Conservation (phyloP, 2,329 filamentous ascomycete genomes). For the Huntiella savannae region DNA sequence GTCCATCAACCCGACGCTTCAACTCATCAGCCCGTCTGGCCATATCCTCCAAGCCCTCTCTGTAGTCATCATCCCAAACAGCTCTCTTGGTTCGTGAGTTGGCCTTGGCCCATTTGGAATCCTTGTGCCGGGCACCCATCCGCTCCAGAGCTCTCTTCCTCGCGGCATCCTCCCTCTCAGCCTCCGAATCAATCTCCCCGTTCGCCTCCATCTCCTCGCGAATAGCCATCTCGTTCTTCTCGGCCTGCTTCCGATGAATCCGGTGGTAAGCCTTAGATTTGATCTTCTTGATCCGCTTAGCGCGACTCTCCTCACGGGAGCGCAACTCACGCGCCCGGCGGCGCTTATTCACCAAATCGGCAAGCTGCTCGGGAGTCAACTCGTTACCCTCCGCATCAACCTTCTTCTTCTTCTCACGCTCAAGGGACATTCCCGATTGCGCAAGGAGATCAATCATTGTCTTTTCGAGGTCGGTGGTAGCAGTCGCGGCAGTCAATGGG, state of each 20-base stretch:
- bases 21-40: slow-evolving; percentile 68
- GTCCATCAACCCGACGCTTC: slow-evolving; percentile 56
- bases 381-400: slow-evolving; percentile 29
- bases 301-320: slow-evolving; percentile 72
- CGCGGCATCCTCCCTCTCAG: slow-evolving; percentile 45
- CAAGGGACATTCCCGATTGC: slow-evolving; percentile 57
- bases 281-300: slow-evolving; percentile 94
- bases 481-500: slow-evolving; percentile 41
- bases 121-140: slow-evolving; percentile 67
- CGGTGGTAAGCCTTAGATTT: slow-evolving; percentile 92
- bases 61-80: slow-evolving; percentile 76
- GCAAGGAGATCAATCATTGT: slow-evolving; percentile 78
- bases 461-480: slow-evolving; percentile 64
- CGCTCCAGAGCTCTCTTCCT: slow-evolving; percentile 63
- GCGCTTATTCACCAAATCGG: slow-evolving; percentile 53
- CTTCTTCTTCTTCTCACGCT: slow-evolving; percentile 26
- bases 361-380: slow-evolving; percentile 49
- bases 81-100: slow-evolving; percentile 60
- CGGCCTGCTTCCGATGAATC: slow-evolving; percentile 61
- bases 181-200: slow-evolving; percentile 44
- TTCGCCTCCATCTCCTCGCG: slow-evolving; percentile 34
- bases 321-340: slow-evolving; percentile 67
- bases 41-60: slow-evolving; percentile 60
- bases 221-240: slow-evolving; percentile 33
- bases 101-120: slow-evolving; percentile 84